phyloP scores from a whole-genome alignment of 345 rosid genomes.

The Arabis hirsuta region DNA sequence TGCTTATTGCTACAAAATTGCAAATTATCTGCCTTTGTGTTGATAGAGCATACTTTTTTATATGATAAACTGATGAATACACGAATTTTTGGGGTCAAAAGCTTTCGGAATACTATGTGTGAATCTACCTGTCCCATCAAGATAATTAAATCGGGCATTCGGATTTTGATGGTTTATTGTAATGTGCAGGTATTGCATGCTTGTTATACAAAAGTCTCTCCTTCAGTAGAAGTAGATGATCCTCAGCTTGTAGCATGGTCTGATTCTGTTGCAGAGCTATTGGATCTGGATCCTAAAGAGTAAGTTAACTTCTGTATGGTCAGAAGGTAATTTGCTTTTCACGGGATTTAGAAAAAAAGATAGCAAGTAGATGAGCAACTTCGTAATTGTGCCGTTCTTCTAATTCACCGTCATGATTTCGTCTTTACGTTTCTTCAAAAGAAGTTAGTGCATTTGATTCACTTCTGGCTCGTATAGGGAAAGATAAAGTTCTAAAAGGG shows the following conservation, averaged over 20 bases:
- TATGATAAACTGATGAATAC: not conserved
- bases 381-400: not conserved
- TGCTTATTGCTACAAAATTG: slow-evolving; percentile 13
- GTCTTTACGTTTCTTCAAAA: not conserved
- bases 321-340: not conserved
- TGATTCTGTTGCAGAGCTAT: slow-evolving; percentile 73
- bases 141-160: not conserved
- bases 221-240: slow-evolving; percentile 85
- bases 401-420: not conserved
- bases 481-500: not conserved
- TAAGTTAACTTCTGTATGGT: slow-evolving; percentile 49
- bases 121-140: not conserved
- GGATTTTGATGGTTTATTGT: slow-evolving; percentile 16
- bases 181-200: slow-evolving; percentile 75
- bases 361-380: not conserved
- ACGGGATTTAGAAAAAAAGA: slow-evolving; percentile 2
- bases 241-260: slow-evolving; percentile 98
- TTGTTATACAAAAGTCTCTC: slow-evolving; percentile 84
- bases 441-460: not conserved
- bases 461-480: not conserved
- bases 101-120: no score
- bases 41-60: not conserved
- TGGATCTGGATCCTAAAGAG: slow-evolving; percentile 91
- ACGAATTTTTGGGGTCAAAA: no score
- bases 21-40: not conserved